Percentiles rank a stretch among this genome's conserved stretches.
Evolutionary conservation across 2,329 filamentous ascomycete genomes (phyloP).

Genomic region (Fusarium papillatum): DNA sequence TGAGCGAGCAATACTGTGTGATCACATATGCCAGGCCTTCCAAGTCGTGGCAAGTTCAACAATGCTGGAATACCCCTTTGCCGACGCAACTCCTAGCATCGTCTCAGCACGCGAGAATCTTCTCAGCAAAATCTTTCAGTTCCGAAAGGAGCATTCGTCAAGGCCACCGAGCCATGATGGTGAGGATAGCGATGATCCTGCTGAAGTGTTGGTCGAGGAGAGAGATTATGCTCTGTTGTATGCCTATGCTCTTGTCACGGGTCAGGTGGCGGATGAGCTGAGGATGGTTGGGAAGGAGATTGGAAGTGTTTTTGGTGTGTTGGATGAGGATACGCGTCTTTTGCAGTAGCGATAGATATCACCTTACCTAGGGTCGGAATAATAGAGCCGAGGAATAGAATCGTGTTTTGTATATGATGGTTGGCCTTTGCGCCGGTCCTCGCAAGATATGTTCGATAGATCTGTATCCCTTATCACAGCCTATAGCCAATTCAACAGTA

Average conservation of each 20-base stretch:
- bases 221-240: conserved; percentile 93
- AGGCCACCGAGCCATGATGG: conserved; percentile 45
- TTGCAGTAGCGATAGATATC: conserved; percentile 11
- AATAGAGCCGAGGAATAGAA: not conserved
- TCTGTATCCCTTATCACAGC: no score
- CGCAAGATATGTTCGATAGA: not conserved
- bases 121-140: conserved; percentile 89
- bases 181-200: conserved; percentile 29
- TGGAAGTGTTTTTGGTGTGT: conserved; percentile 36
- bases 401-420: not conserved
- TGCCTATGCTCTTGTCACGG: conserved; percentile 83
- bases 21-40: conserved; percentile 89
- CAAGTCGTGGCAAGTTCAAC: conserved; percentile 91
- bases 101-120: conserved; percentile 85
- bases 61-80: conserved; percentile 94
- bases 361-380: not conserved
- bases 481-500: no score
- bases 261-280: conserved; percentile 75
- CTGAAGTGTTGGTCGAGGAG: conserved; percentile 66
- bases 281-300: conserved; percentile 68
- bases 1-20: conserved; percentile 85
- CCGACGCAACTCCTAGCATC: conserved; percentile 88
- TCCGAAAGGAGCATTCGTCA: conserved; percentile 73
- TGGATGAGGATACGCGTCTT: conserved; percentile 37
- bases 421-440: not conserved